Evolutionary conservation across 805 yeast species (phyloP), one percentile per base, ranked within the genome.

Genomic region (Candida palmyrensis): DNA sequence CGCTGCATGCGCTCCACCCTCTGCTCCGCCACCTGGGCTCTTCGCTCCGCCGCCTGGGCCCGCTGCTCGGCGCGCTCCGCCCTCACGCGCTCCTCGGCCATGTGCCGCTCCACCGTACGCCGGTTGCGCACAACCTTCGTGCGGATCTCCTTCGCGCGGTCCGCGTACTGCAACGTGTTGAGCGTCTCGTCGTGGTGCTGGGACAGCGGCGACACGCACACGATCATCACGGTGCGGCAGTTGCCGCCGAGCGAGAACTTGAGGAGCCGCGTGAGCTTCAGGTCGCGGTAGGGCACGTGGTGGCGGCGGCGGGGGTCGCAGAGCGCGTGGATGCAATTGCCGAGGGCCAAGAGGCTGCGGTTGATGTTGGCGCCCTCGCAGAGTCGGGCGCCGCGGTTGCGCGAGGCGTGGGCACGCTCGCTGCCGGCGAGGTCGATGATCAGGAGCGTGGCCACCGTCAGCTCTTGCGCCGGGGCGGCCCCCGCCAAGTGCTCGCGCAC

Each of bases 211-310:
- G 94, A 81, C 3, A 90, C 74, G 57, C 97, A 90, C 2, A 88
- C 97, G 43, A 90, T 85, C 97, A 90, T 90, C 4, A 87, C 89
- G 0, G 97, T 90, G 52, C 84, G 82, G 58, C 97, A 90, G 51
- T 87, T 86, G 0, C 97, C 97, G 3, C 96, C 96, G 10, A 90
- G 62, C 0, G 96, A 88, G 51, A 85, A 87, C 52, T 89, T 87
- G 36, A 90, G 68, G 31, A 90, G 64, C 43, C 97, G 62, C 0
- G 97, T 90, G 34, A 90, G 66, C 48, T 89, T 89, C 6, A 95
- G 86, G 53, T 90, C 95, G 45, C 97, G 62, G 55, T 85, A 90
- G 0, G 97, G 97, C 8, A 90, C 75, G 59, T 88, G 96, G 46
- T 73, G 69, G 38, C 75, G 60, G 32, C 74, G 64, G 36, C 79